Percentiles rank a stretch among this genome's conserved stretches.
Conservation (phyloP, 139 green algal genomes). For the Microglena sp. region DNA sequence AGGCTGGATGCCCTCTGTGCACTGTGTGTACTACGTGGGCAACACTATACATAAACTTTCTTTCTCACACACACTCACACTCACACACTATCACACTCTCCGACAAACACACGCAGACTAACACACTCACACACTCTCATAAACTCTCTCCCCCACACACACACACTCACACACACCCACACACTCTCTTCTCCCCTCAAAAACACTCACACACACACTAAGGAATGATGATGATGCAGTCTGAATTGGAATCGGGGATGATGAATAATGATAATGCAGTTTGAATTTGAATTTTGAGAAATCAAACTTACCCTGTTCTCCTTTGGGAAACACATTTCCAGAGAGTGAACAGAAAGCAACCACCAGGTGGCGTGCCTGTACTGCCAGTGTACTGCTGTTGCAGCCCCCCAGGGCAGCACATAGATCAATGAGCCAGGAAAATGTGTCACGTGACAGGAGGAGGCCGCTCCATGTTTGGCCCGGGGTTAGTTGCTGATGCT, state of each 20-base stretch:
- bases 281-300: background rate
- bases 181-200: too few species aligned
- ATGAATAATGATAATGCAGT: slow-evolving; percentile 1
- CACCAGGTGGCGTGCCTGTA: slow-evolving; percentile 45
- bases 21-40: too few species aligned
- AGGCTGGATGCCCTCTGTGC: too few species aligned
- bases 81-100: background rate
- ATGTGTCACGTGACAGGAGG: too few species aligned
- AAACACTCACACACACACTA: too few species aligned
- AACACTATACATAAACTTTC: too few species aligned
- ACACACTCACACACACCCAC: background rate
- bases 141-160: background rate
- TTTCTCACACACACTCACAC: background rate
- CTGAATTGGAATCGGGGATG: too few species aligned
- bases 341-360: slow-evolving; percentile 57
- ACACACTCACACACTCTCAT: slow-evolving; percentile 1
- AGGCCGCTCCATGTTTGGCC: too few species aligned
- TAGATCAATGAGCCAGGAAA: too few species aligned
- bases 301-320: slow-evolving; percentile 4
- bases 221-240: too few species aligned
- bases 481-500: too few species aligned
- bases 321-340: slow-evolving; percentile 54
- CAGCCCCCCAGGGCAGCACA: too few species aligned
- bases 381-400: slow-evolving; percentile 18
- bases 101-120: background rate